Evolutionary conservation across 441 rosid species (phyloP).

Genomic region (Flueggea neowawraea): DNA sequence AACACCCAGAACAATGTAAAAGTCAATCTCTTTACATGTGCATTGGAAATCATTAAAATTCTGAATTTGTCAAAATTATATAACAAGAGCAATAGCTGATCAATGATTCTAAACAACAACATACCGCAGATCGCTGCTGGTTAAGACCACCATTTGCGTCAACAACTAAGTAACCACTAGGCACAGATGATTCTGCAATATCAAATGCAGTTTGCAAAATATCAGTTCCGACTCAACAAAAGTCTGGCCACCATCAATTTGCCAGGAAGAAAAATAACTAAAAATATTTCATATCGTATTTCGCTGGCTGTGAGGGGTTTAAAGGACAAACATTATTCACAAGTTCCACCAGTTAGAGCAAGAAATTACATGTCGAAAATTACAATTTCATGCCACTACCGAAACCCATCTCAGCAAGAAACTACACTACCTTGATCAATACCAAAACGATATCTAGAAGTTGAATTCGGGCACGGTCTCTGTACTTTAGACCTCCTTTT

Average conservation of each 20-base stretch:
- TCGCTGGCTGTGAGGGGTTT: too few species aligned
- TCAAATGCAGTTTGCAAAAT: not conserved
- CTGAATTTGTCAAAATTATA: too few species aligned
- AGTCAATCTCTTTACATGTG: not conserved
- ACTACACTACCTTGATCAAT: constrained; percentile 35
- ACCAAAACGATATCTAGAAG: constrained; percentile 31
- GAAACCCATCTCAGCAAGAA: too few species aligned
- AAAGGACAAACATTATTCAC: too few species aligned
- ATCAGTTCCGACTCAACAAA: not conserved
- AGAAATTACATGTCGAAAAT: too few species aligned
- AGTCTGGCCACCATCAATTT: not conserved
- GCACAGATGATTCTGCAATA: constrained; percentile 51
- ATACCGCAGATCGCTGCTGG: constrained; percentile 95
- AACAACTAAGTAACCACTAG: constrained; percentile 68
- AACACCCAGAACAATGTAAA: constrained; percentile 1
- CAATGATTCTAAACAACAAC: constrained; percentile 8
- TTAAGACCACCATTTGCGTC: constrained; percentile 98
- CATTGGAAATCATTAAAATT: not conserved
- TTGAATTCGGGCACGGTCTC: constrained; percentile 68
- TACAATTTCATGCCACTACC: too few species aligned
- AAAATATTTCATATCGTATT: too few species aligned
- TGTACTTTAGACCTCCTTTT: constrained; percentile 66
- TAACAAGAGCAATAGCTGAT: not conserved
- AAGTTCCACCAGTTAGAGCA: not conserved
- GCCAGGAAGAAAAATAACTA: too few species aligned